Evolutionary conservation across 331 rosid species (phyloP).

Genomic region (Cydonia oblonga): DNA sequence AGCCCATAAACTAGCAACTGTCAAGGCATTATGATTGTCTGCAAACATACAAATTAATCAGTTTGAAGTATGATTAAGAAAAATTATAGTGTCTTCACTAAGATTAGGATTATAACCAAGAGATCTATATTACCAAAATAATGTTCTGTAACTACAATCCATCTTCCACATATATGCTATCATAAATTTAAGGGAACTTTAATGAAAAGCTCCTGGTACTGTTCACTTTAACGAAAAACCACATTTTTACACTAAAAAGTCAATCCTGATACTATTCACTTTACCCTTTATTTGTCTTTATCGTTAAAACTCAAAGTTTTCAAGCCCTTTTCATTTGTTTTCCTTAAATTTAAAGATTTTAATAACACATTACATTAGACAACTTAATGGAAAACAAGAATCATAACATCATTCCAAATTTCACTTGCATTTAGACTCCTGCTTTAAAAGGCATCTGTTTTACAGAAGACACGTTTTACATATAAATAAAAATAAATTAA

Average conservation of each 20-base stretch:
- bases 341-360: not conserved
- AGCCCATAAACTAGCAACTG: slow-evolving; percentile 68
- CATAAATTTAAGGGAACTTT: not conserved
- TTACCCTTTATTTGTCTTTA: too few species aligned
- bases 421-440: not conserved
- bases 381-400: not conserved
- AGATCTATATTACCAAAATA: not conserved
- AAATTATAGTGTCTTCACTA: not conserved
- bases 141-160: not conserved
- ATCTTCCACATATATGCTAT: not conserved
- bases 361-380: not conserved
- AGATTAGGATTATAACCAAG: not conserved
- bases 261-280: too few species aligned
- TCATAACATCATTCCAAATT: not conserved
- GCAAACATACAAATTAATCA: slow-evolving; percentile 24
- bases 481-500: not conserved
- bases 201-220: too few species aligned
- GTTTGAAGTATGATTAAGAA: slow-evolving; percentile 3
- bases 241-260: too few species aligned
- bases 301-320: too few species aligned
- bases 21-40: slow-evolving; percentile 77
- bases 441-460: not conserved
- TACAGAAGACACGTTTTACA: not conserved
- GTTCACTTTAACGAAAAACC: too few species aligned
- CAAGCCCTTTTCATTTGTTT: too few species aligned